Percentiles rank a stretch among this genome's conserved stretches.
Evolutionary conservation across 169 alveolate genomes (phyloP).

Genomic region (Miamiensis avidus): DNA sequence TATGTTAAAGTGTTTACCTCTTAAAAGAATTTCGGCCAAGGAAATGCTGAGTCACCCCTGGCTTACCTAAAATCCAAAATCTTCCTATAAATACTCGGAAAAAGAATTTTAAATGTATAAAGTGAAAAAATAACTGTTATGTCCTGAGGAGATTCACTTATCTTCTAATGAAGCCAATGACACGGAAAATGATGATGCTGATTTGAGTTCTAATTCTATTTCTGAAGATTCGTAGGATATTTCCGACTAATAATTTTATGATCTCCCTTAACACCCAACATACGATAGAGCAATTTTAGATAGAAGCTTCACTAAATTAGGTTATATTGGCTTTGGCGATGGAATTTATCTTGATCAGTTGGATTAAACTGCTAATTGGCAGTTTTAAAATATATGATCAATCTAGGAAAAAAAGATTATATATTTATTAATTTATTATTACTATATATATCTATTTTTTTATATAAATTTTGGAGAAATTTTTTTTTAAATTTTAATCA

Average conservation of each 20-base stretch:
- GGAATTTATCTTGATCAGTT: constrained; percentile 42
- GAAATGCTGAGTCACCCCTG: constrained; percentile 45
- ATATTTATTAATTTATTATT: too few relatives aligned
- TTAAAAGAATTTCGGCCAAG: constrained; percentile 48
- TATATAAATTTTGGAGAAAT: too few relatives aligned
- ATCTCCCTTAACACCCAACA: background rate
- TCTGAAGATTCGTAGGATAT: constrained; percentile 10
- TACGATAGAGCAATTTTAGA: constrained; percentile 15
- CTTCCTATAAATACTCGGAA: constrained; percentile 43
- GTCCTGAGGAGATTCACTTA: constrained; percentile 3
- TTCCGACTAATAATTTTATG: background rate
- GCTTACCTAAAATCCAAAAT: constrained; percentile 40
- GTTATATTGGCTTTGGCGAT: constrained; percentile 50
- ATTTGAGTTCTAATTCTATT: background rate
- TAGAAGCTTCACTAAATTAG: constrained; percentile 43
- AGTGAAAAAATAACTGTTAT: constrained; percentile 33
- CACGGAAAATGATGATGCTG: constrained; percentile 11
- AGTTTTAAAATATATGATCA: constrained; percentile 30
- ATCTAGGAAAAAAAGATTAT: too few relatives aligned
- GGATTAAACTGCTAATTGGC: constrained; percentile 44
- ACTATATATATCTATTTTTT: too few relatives aligned
- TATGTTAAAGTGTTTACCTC: constrained; percentile 70
- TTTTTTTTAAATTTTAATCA: too few relatives aligned
- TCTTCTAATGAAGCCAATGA: constrained; percentile 8
- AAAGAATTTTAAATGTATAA: constrained; percentile 35